Percentiles rank a stretch among this genome's conserved stretches.
These are phyloP conservation scores for Skeletonema grethae DNA, from an alignment of 108 stramenopile genomes.

Conservation along the genomic window DNA sequence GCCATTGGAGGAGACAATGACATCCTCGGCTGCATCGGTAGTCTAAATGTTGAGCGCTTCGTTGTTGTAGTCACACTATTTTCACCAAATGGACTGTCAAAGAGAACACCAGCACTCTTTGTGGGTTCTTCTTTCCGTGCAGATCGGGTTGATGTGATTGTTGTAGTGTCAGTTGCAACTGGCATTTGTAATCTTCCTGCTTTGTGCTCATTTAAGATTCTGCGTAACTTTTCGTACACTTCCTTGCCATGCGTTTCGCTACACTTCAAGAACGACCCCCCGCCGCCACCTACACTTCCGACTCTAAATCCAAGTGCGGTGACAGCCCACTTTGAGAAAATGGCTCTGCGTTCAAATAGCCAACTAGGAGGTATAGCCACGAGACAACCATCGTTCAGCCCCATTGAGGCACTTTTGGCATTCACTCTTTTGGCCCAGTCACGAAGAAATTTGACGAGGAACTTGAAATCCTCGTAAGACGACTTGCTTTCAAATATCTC, in stretches of 20 bases:
- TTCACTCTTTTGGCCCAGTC: conserved; percentile 30
- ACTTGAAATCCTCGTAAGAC: conserved; percentile 71
- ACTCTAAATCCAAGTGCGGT: conserved; percentile 58
- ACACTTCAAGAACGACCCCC: conserved; percentile 39
- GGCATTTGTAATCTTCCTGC: conserved; percentile 20
- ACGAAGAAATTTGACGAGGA: conserved; percentile 54
- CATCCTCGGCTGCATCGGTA: neutral
- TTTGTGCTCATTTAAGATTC: conserved; percentile 42
- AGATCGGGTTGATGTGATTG: neutral
- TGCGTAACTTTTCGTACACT: conserved; percentile 16
- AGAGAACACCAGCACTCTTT: neutral
- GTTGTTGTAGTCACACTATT: neutral
- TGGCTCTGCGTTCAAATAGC: conserved; percentile 46
- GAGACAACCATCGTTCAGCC: conserved; percentile 57
- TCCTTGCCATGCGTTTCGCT: conserved; percentile 28
- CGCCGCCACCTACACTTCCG: conserved; percentile 57
- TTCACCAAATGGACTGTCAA: neutral
- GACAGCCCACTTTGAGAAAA: conserved; percentile 65
- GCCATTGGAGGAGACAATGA: conserved; percentile 23
- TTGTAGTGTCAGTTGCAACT: neutral
- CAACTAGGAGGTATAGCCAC: conserved; percentile 61
- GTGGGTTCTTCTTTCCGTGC: neutral
- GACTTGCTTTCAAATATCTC: conserved; percentile 60
- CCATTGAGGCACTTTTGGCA: conserved; percentile 47
- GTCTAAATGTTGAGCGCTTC: conserved; percentile 2